phyloP scores from a whole-genome alignment of 352 stramenopile genomes.

The Pythium chondricola region DNA sequence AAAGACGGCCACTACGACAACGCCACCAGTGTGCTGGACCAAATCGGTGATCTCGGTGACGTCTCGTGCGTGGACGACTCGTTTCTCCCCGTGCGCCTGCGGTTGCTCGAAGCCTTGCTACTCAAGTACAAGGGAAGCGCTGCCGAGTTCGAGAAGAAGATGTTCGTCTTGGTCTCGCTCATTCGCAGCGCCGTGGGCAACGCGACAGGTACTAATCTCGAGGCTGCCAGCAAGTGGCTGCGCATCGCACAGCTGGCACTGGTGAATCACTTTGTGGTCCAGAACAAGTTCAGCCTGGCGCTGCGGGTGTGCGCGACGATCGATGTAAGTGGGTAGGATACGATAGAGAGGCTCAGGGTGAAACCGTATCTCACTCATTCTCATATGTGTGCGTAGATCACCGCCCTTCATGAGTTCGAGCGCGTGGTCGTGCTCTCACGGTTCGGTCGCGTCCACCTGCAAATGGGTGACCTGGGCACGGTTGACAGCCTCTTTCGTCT shows the following conservation, averaged over 20 bases:
- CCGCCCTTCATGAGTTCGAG: constrained; percentile 31
- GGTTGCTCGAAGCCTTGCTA: constrained; percentile 58
- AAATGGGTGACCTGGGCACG: constrained; percentile 59
- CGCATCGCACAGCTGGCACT: constrained; percentile 60
- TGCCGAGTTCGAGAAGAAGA: constrained; percentile 54
- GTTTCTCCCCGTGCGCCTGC: constrained; percentile 53
- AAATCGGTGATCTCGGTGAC: constrained; percentile 63
- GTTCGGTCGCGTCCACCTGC: constrained; percentile 59
- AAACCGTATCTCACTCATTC: constrained; percentile 1
- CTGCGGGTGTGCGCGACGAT: constrained; percentile 62
- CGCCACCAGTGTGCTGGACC: constrained; percentile 56
- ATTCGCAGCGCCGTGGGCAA: constrained; percentile 26
- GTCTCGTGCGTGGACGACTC: constrained; percentile 15
- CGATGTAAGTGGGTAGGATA: constrained; percentile 30
- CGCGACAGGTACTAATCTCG: constrained; percentile 15
- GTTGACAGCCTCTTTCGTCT: constrained; percentile 56
- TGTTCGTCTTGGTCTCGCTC: constrained; percentile 46
- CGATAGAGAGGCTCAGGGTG: not conserved
- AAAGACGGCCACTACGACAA: constrained; percentile 79
- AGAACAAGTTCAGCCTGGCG: constrained; percentile 65
- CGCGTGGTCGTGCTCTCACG: constrained; percentile 49
- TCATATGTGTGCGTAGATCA: constrained; percentile 20
- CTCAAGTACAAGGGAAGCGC: constrained; percentile 62
- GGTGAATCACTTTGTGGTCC: constrained; percentile 59
- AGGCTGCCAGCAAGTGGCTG: constrained; percentile 45